Evolutionary conservation across 306 rosid genomes (phyloP), one percentile per base, ranked within the genome.

Genomic region (Gastrolobium bilobum): DNA sequence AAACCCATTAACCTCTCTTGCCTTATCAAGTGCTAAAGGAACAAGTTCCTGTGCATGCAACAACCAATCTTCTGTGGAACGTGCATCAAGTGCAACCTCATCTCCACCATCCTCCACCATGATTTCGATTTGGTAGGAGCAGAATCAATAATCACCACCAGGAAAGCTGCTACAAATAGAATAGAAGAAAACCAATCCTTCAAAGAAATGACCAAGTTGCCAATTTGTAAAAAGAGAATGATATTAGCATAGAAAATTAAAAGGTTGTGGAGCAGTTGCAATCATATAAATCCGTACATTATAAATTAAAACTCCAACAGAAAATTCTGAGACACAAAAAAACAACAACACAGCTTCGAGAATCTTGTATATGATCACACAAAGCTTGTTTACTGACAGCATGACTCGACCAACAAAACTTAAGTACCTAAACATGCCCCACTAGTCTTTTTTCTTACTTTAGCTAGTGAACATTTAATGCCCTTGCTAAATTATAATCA

Each of bases 51-150:
- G 79, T 2, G 89, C 95, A 71, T 74, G 68, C 7, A 76, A 81
- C 65, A 90, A 82, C 91, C 99, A 92, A 2, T 89, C 97, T 81
- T 91, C 99, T 9, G 91, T 85, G 3, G 92, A 86, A 76, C 42
- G 52, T 44, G 57, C 46, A 52, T 83, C 85, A 3, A 58, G 82
- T 9, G 33, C 64, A 82, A 85, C 89, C 72, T 67, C 83, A 37
- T 75, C 70, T 54, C 82, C 76, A 14, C 29, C 73, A 34, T 88
- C 90, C 71, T 89, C 96, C 75, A 84, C 97, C 98, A 94, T 94
- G 88, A 84, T 82, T 85, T 62, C 44, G 64, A 67, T 86, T 34
- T 30, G 76, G 79, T 62, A 64, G 53, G 53, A 30, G 11, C 37
- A 38, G 59, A 85, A 87, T 42, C 26, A 76, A 57, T 52, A 33